Base-by-base conservation (phyloP, 176 grass and related monocot genomes). In the Calamus simplicifolius region DNA sequence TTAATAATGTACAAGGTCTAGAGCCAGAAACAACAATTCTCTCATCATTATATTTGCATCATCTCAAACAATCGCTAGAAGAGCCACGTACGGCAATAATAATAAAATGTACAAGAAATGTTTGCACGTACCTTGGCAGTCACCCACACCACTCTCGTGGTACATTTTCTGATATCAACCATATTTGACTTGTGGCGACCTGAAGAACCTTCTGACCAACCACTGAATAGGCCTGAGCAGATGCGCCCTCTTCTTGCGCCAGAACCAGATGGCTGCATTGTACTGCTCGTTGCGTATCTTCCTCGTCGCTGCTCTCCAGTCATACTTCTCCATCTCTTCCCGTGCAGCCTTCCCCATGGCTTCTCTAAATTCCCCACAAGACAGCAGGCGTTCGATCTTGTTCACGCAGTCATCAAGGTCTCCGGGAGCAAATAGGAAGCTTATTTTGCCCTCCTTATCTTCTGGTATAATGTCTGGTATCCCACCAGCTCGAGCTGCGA, bases 211-310 rank as follows among this genome's bases (percentile, higher is more conserved):
- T 38, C 59, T 66, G 19, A 74, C 12, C 19, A 97, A 38, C 84
- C 87, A 80, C 51, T 88, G 81, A 57, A 92, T 29, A 0, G 81
- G 93, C 6, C 81, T 35, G n/a, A 82, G 52, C 6, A 91, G 38
- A 52, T 91, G 84, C 2, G 76, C 78, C 0, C 73, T 80, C 81
- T 91, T 88, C 75, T 91, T 91, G 29, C 79, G 27, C 87, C 93
- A 97, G 73, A 85, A 97, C 81, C 79, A 85, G 63, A 92, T 97
- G 1, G 87, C 93, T 1, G 79, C 67, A 14, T 75, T 85, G 70
- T 97, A 97, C 57, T 91, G 85, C 69, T 97, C 93, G 2, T 97
- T 97, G 10, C 84, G 81, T 74, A 97, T 91, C 66, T 68, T 85
- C 69, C 69, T 69, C 0, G 93, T 88, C 0, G 93, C 75, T 5